Conservation (phyloP, 2,329 filamentous ascomycete species). For the Allantophomopsis cytisporea region DNA sequence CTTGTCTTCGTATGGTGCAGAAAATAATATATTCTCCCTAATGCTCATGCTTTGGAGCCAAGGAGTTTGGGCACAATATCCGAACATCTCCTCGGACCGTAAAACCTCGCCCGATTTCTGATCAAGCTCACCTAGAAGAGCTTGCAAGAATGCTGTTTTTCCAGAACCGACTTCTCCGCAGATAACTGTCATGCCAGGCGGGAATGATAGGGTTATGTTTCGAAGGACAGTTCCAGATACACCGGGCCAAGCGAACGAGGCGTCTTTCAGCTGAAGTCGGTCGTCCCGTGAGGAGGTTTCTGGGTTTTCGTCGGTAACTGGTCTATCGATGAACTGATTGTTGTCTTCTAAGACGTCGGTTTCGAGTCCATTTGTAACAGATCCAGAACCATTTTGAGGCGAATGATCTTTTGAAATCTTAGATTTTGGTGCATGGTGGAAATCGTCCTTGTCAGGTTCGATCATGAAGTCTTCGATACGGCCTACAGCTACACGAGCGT, state of each 20-base stretch:
- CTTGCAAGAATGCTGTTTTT: conserved; percentile 33
- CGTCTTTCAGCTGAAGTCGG: conserved; percentile 38
- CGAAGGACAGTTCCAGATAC: conserved; percentile 38
- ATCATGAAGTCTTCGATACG: conserved; percentile 79
- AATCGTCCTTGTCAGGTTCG: conserved; percentile 61
- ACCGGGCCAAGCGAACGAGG: conserved; percentile 72
- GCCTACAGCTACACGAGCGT: conserved; percentile 69
- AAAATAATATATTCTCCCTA: conserved; percentile 24
- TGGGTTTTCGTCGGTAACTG: too few species aligned
- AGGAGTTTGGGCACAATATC: conserved; percentile 23
- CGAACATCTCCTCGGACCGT: conserved; percentile 36
- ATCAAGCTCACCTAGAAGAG: conserved; percentile 18
- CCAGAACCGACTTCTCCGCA: conserved; percentile 49
- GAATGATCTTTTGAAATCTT: conserved; percentile 13
- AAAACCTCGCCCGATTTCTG: conserved; percentile 20
- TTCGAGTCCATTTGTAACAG: conserved; percentile 13
- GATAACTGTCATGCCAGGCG: conserved; percentile 43
- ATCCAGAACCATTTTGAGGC: too few species aligned
- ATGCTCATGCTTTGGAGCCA: conserved; percentile 30
- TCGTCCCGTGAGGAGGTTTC: too few species aligned
- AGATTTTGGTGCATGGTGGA: conserved; percentile 9
- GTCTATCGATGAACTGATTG: not conserved
- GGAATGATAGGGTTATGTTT: conserved; percentile 38
- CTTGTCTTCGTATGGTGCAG: conserved; percentile 27
- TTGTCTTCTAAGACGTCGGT: conserved; percentile 8